These are phyloP conservation scores for Ophiostoma ulmi DNA, from an alignment of 2,329 filamentous ascomycete species.

Conservation along the genomic window DNA sequence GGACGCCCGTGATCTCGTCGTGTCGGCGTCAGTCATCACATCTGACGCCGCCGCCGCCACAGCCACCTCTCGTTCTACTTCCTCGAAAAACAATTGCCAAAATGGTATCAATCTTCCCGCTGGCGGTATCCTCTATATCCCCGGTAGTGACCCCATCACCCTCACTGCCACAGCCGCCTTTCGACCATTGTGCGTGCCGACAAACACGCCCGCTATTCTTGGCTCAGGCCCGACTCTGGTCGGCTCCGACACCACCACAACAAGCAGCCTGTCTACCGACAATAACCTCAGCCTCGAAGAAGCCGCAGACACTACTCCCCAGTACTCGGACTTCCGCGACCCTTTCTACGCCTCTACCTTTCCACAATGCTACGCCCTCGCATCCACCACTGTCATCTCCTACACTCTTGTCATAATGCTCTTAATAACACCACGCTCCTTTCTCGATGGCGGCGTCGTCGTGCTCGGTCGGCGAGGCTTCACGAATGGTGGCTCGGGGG, in stretches of 20 bases:
- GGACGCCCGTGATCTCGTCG: conserved; percentile 22
- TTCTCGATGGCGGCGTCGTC: conserved; percentile 78
- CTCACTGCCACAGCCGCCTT: conserved; percentile 57
- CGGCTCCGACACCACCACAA: conserved; percentile 34
- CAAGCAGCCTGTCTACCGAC: conserved; percentile 33
- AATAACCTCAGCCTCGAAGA: conserved; percentile 15
- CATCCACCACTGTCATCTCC: conserved; percentile 81
- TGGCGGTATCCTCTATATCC: conserved; percentile 46
- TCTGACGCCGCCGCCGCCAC: conserved; percentile 6
- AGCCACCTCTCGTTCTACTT: not conserved
- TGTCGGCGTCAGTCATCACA: conserved; percentile 22
- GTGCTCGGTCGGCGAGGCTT: conserved; percentile 77
- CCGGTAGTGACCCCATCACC: conserved; percentile 51
- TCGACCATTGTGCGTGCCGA: conserved; percentile 50
- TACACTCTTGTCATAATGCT: conserved; percentile 93
- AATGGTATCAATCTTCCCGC: conserved; percentile 41
- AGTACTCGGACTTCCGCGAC: conserved; percentile 64
- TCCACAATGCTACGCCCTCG: conserved; percentile 87
- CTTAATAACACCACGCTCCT: conserved; percentile 89
- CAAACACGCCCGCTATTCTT: conserved; percentile 39
- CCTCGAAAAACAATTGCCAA: conserved; percentile 33
- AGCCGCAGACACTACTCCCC: conserved; percentile 31
- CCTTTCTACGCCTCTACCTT: conserved; percentile 93
- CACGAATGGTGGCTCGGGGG: conserved; percentile 71
- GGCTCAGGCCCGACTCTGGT: conserved; percentile 14